These are phyloP conservation scores for Xanthoparmelia taractica DNA, from an alignment of 495 filamentous ascomycete genomes.

Conservation along the genomic window DNA sequence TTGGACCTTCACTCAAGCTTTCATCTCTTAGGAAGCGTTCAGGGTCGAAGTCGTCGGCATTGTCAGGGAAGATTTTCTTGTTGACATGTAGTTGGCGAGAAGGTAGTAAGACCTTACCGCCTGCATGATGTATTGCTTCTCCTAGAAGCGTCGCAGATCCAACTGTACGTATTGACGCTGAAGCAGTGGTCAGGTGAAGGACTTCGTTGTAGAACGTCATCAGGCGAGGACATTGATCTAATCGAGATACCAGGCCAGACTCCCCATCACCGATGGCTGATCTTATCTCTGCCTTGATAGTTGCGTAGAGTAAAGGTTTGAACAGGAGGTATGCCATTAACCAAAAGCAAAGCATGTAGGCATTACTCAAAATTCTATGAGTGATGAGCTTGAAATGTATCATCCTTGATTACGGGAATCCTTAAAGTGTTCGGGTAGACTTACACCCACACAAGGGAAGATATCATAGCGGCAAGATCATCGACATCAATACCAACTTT, in stretches of 20 bases:
- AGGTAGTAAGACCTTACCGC: conserved; percentile 24
- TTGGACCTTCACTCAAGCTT: conserved; percentile 14
- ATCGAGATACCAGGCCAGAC: conserved; percentile 18
- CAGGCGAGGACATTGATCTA: conserved; percentile 20
- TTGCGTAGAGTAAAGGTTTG: conserved; percentile 16
- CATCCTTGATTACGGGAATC: too few relatives aligned
- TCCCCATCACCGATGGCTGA: conserved; percentile 13
- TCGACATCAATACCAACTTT: too few relatives aligned
- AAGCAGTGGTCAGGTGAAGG: conserved; percentile 21
- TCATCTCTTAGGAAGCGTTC: conserved; percentile 26
- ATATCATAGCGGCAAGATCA: too few relatives aligned
- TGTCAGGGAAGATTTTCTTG: conserved; percentile 18
- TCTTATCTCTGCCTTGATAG: conserved; percentile 13
- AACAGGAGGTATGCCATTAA: conserved; percentile 24
- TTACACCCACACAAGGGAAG: too few relatives aligned
- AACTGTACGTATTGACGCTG: conserved; percentile 21
- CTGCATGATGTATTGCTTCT: conserved; percentile 21
- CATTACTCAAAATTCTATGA: too few relatives aligned
- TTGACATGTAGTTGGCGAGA: conserved; percentile 29
- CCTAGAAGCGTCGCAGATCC: conserved; percentile 16
- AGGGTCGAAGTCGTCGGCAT: conserved; percentile 23
- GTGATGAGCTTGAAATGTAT: too few relatives aligned
- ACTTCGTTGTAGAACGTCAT: conserved; percentile 24
- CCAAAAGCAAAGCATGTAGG: conserved; percentile 30
- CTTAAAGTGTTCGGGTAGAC: too few relatives aligned